phyloP scores from a whole-genome alignment of 768 basidiomycete genomes.

The Hysterangium stoloniferum region DNA sequence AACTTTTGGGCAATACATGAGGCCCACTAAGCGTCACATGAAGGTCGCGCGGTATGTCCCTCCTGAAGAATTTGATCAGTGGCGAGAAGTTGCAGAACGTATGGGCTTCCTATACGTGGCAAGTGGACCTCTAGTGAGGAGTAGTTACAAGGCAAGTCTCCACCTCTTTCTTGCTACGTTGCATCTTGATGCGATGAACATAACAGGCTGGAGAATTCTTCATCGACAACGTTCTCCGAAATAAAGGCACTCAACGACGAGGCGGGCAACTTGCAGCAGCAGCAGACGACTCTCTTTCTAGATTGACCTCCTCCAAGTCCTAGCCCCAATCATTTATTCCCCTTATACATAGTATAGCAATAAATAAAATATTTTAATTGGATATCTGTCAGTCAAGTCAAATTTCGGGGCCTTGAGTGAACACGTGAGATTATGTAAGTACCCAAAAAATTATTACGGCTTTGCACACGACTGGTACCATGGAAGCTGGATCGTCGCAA shows the following conservation, averaged over 20 bases:
- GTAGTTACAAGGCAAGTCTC: conserved; percentile 84
- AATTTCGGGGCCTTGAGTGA: background rate
- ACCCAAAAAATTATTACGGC: conserved; percentile 4
- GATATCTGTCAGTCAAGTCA: background rate
- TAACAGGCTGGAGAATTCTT: conserved; percentile 90
- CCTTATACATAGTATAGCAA: background rate
- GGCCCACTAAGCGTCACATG: conserved; percentile 98
- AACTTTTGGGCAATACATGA: conserved; percentile 99
- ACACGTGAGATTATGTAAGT: background rate
- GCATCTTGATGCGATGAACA: background rate
- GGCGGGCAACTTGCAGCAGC: background rate
- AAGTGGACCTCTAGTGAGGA: conserved; percentile 90
- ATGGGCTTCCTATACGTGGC: conserved; percentile 98
- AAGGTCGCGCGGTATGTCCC: conserved; percentile 96
- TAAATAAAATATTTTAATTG: background rate
- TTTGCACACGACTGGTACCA: background rate
- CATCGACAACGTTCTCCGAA: conserved; percentile 81
- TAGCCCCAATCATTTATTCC: background rate
- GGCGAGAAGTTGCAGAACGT: conserved; percentile 84
- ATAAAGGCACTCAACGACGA: conserved; percentile 32
- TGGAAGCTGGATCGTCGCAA: conserved; percentile 11
- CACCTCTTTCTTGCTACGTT: background rate
- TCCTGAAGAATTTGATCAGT: conserved; percentile 85
- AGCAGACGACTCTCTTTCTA: background rate
- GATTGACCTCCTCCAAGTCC: background rate